phyloP scores from a whole-genome alignment of 2,329 filamentous ascomycete species.

The Ilyonectria mors-panacis region DNA sequence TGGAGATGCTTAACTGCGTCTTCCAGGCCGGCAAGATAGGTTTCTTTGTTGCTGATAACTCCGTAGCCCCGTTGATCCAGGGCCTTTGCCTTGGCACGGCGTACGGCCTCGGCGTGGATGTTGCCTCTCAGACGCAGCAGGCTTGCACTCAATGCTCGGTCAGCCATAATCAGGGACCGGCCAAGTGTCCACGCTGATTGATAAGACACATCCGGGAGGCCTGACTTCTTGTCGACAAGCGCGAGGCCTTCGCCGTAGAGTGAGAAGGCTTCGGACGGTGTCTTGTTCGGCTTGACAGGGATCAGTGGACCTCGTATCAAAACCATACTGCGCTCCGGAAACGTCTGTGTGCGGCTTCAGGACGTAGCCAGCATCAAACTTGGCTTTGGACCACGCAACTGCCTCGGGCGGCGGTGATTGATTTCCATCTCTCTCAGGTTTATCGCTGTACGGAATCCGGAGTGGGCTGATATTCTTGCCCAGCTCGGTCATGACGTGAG shows the following conservation, averaged over 20 bases:
- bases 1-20: not conserved
- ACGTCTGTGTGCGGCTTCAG: not conserved
- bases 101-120: not conserved
- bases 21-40: not conserved
- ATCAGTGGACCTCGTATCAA: not conserved
- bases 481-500: not conserved
- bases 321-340: not conserved
- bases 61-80: not conserved
- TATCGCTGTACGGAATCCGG: not conserved
- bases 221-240: not conserved
- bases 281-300: not conserved
- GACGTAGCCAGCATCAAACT: not conserved
- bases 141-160: not conserved
- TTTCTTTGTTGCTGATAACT: not conserved
- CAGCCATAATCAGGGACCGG: not conserved
- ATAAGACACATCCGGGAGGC: not conserved
- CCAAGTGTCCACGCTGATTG: not conserved
- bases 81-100: not conserved
- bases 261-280: not conserved
- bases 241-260: not conserved
- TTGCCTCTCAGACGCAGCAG: not conserved
- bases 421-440: not conserved
- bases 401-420: not conserved
- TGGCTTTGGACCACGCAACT: not conserved
- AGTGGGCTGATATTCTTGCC: not conserved